These are phyloP conservation scores for Pichia pseudocactophila DNA, from an alignment of 805 yeast species.

Conservation along the genomic window DNA sequence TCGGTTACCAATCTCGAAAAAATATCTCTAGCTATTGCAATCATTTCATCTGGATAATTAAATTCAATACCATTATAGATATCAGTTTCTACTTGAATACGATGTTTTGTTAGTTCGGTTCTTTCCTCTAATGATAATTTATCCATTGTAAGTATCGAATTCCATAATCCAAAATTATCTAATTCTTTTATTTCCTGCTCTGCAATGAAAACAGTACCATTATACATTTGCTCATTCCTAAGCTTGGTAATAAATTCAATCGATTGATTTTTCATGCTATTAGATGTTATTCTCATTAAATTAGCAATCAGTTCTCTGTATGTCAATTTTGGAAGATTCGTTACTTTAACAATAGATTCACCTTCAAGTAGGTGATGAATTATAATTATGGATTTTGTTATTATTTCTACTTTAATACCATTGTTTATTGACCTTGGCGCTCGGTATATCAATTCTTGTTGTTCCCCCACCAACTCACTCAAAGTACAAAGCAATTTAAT, in stretches of 20 bases:
- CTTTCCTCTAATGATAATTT: slow-evolving; percentile 14
- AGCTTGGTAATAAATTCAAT: slow-evolving; percentile 19
- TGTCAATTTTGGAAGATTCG: slow-evolving; percentile 20
- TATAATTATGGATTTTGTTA: slow-evolving; percentile 33
- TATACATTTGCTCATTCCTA: slow-evolving; percentile 14
- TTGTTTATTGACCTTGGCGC: slow-evolving; percentile 36
- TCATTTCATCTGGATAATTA: slow-evolving; percentile 51
- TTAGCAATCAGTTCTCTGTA: slow-evolving; percentile 26
- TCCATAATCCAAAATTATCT: slow-evolving; percentile 24
- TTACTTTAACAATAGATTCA: slow-evolving; percentile 21
- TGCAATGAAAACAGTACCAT: slow-evolving; percentile 18
- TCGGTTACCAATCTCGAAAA: slow-evolving; percentile 60
- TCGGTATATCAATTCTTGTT: slow-evolving; percentile 38
- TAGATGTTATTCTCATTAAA: slow-evolving; percentile 25
- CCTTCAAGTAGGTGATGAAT: slow-evolving; percentile 25
- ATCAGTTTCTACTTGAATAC: slow-evolving; percentile 18
- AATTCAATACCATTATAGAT: slow-evolving; percentile 53
- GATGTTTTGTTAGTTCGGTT: slow-evolving; percentile 24
- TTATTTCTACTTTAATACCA: slow-evolving; percentile 30
- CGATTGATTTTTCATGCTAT: slow-evolving; percentile 21
- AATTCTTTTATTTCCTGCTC: slow-evolving; percentile 25
- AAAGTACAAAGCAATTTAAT: slow-evolving; percentile 6
- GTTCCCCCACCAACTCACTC: slow-evolving; percentile 32
- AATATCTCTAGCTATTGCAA: slow-evolving; percentile 63
- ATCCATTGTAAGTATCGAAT: slow-evolving; percentile 10